Conservation (phyloP, 208 protist genomes). For the Leishmania lainsoni region DNA sequence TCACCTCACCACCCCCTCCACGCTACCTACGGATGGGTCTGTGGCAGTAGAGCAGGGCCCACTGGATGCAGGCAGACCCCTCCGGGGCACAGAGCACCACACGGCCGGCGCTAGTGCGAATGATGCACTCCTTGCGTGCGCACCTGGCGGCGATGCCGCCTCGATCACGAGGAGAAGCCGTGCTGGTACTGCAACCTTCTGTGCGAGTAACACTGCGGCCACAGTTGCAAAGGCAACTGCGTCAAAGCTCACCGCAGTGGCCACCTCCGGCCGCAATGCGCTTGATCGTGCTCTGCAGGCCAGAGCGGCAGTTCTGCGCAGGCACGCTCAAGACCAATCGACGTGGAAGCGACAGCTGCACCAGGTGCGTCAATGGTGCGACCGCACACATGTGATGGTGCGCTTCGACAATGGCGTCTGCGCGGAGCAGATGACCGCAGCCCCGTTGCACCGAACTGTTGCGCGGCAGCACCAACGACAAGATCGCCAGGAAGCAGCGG, state of each 20-base stretch:
- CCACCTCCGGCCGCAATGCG: neutral
- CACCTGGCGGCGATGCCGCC: neutral
- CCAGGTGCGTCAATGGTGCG: constrained; percentile 58
- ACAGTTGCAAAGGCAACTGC: neutral
- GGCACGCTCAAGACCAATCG: constrained; percentile 25
- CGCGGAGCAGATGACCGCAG: constrained; percentile 20
- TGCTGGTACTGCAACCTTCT: neutral
- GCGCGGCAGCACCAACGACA: neutral
- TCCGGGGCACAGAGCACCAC: constrained; percentile 1
- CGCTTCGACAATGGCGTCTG: constrained; percentile 32
- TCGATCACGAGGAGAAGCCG: neutral
- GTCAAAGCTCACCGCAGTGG: neutral
- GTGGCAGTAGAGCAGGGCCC: neutral
- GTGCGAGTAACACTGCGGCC: neutral
- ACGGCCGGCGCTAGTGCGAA: neutral
- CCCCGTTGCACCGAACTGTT: constrained; percentile 2
- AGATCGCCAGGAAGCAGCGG: neutral
- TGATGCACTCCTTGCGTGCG: neutral
- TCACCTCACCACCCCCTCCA: constrained; percentile 8
- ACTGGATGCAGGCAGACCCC: constrained; percentile 21
- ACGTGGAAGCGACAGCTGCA: constrained; percentile 37
- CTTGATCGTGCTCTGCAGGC: constrained; percentile 27
- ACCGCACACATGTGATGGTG: constrained; percentile 41
- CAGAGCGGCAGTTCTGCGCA: constrained; percentile 29
- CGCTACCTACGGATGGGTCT: neutral